Evolutionary conservation across 140 eudicot species (phyloP).

Genomic region (Anethum foeniculum): DNA sequence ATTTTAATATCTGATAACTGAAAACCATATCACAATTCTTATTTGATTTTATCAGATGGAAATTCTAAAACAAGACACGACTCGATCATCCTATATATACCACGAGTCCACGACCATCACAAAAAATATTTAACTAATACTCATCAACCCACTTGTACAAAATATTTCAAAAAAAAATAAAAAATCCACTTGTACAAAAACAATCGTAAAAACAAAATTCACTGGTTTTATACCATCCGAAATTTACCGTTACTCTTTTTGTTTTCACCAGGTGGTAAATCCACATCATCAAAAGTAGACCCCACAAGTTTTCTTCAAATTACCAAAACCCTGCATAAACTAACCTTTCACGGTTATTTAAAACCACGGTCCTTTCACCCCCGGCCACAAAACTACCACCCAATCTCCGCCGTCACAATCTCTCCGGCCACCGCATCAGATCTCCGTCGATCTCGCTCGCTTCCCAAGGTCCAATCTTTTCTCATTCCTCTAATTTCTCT

Average conservation of each 20-base stretch:
- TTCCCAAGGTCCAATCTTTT: not conserved
- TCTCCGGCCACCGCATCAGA: not conserved
- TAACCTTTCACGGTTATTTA: not conserved
- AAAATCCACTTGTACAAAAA: too few species aligned
- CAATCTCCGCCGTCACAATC: not conserved
- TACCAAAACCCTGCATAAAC: conserved; percentile 1
- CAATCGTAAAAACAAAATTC: not conserved
- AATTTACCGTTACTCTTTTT: not conserved
- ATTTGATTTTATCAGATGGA: too few species aligned
- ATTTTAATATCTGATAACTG: too few species aligned
- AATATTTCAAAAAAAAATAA: too few species aligned
- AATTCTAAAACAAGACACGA: too few species aligned
- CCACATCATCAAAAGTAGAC: not conserved
- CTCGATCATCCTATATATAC: too few species aligned
- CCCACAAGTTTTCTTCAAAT: not conserved
- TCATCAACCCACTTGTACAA: too few species aligned
- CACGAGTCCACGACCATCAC: too few species aligned
- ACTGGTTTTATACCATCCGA: not conserved
- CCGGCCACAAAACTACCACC: conserved; percentile 1
- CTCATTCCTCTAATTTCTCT: not conserved
- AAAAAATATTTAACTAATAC: too few species aligned
- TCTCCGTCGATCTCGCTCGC: not conserved
- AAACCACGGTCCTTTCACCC: not conserved
- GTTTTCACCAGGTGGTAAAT: not conserved
- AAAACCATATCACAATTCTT: too few species aligned